Evolutionary conservation across 169 alveolate genomes (phyloP).

Genomic region (Cryptosporidium sp.): DNA sequence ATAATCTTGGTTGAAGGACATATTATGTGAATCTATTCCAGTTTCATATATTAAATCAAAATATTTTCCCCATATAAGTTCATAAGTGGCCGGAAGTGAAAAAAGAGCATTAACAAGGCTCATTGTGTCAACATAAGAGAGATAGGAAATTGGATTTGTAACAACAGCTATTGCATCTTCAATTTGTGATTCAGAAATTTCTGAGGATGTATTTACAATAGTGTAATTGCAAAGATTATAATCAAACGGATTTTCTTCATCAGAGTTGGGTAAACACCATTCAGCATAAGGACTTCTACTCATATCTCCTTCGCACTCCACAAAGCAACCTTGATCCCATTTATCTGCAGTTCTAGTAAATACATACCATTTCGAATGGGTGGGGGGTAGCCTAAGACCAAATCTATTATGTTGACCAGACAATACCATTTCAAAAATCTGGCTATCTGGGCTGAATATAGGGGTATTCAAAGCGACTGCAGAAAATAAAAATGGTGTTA

Average conservation of each 20-base stretch:
- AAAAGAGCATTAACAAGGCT: conserved; percentile 64
- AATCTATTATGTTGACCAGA: conserved; percentile 71
- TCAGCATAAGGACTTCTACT: conserved; percentile 64
- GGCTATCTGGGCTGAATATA: conserved; percentile 64
- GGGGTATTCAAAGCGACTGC: conserved; percentile 60
- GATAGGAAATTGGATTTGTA: conserved; percentile 67
- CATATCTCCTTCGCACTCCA: conserved; percentile 60
- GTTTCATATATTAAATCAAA: conserved; percentile 28
- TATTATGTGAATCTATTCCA: conserved; percentile 25
- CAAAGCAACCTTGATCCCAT: conserved; percentile 74
- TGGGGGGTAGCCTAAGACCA: conserved; percentile 66
- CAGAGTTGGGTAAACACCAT: conserved; percentile 57
- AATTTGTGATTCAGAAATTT: conserved; percentile 9
- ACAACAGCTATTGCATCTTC: conserved; percentile 73
- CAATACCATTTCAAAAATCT: conserved; percentile 60
- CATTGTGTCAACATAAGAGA: conserved; percentile 74
- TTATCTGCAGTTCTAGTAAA: conserved; percentile 66
- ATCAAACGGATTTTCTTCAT: conserved; percentile 20
- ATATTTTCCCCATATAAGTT: conserved; percentile 49
- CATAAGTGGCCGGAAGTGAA: conserved; percentile 51
- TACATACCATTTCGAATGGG: conserved; percentile 65
- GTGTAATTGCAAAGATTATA: conserved; percentile 69
- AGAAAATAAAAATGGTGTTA: conserved; percentile 59
- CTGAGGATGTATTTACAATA: conserved; percentile 23
- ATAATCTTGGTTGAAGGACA: conserved; percentile 64